Evolutionary conservation across 2,329 filamentous ascomycete genomes (phyloP), one percentile per base, ranked within the genome.

Genomic region (Periconia sp.): DNA sequence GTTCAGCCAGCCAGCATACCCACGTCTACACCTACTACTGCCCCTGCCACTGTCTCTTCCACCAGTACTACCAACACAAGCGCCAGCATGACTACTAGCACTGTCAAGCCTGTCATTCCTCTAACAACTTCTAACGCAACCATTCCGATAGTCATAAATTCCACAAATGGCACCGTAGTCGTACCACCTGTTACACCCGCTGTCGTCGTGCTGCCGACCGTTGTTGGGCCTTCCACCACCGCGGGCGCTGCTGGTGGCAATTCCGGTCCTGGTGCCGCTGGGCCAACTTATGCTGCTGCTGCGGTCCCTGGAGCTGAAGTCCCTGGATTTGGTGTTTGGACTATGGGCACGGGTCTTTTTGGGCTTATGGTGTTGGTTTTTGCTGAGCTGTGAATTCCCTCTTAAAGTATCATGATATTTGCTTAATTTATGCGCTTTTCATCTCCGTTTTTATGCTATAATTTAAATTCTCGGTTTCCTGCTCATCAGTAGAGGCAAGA

Each of bases 291-390:
- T 31, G 15, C 48, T 31, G 33, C 47, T 8, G 9, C 54, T 8
- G 31, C 60, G 27, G 58, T 27, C 23, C 23, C 8, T 27, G 23
- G 23, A 27, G 8, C 23, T 27, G 23, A 27, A 27, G 23, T 27
- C 8, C 23, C 23, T 27, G 23, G 23, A 27, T 27, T 27, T 27
- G 23, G 23, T 27, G 23, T 27, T 27, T 27, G 23, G 23, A 5
- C 5, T 27, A 5, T 27, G 23, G 23, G 23, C 23, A 27, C 54
- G 42, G 60, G 59, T 8, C 53, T 40, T 9, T 52, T 64, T 27
- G 63, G 63, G 9, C 23, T 63, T 13, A 62, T 65, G 61, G 62
- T 60, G 11, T 18, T 66, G 14, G 56, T 61, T 9, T 65, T 66
- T 54, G 62, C 60, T 3, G 60, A 58, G 52, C 41, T 65, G 30